These are phyloP conservation scores for Globisporangium apiculatum DNA, from an alignment of 352 stramenopile species.

Conservation along the genomic window DNA sequence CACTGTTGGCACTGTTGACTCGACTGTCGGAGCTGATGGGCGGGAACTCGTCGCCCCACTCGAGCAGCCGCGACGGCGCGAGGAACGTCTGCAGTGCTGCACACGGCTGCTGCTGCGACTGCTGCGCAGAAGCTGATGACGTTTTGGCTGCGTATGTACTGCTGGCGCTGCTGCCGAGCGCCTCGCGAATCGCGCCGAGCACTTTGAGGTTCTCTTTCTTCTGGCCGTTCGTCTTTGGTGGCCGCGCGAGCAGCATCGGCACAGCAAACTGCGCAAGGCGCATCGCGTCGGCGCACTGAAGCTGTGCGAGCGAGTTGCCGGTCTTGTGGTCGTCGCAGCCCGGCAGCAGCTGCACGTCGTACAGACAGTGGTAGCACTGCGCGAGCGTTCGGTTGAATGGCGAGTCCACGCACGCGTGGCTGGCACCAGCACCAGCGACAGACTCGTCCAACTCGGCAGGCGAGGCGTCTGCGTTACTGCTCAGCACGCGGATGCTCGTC, in stretches of 20 bases:
- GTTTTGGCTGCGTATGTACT: too few species aligned
- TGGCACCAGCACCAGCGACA: not conserved
- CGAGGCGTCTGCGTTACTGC: slow-evolving; percentile 16
- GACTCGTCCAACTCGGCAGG: slow-evolving; percentile 2
- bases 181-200: slow-evolving; percentile 43
- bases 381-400: slow-evolving; percentile 42
- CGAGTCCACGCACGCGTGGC: slow-evolving; percentile 7
- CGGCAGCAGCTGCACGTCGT: slow-evolving; percentile 61
- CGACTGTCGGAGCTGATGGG: not conserved
- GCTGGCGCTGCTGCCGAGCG: not conserved
- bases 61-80: slow-evolving; percentile 27
- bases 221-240: slow-evolving; percentile 56
- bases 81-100: slow-evolving; percentile 24
- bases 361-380: slow-evolving; percentile 70
- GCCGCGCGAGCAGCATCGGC: slow-evolving; percentile 43
- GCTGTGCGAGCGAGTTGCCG: slow-evolving; percentile 24
- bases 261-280: slow-evolving; percentile 45
- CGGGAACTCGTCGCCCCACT: slow-evolving; percentile 15
- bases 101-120: not conserved
- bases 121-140: slow-evolving; percentile 9
- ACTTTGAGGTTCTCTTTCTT: slow-evolving; percentile 74
- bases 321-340: slow-evolving; percentile 56
- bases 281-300: slow-evolving; percentile 18
- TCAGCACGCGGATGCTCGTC: slow-evolving; percentile 26
- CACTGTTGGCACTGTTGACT: too few species aligned